Percentiles rank a stretch among this genome's conserved stretches.
These are phyloP conservation scores for Brassica carinata DNA, from an alignment of 345 rosid species.

Conservation along the genomic window DNA sequence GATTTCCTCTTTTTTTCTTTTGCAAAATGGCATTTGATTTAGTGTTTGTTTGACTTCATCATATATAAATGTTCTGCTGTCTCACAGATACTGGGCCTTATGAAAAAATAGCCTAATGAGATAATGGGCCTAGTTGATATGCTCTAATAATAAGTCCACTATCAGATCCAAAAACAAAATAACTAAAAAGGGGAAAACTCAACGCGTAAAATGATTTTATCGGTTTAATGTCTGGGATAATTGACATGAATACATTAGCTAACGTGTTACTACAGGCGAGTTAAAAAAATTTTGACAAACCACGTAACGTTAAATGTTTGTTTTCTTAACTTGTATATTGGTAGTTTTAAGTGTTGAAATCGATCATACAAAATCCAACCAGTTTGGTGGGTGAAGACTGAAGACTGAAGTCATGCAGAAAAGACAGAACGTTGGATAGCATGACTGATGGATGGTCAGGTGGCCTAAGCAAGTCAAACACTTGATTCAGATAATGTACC, in stretches of 20 bases:
- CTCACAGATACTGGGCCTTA: background rate
- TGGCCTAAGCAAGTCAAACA: background rate
- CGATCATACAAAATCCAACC: background rate
- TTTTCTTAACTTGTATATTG: no score
- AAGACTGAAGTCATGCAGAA: no score
- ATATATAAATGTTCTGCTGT: background rate
- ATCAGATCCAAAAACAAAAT: background rate
- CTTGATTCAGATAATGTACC: background rate
- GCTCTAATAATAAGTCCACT: background rate
- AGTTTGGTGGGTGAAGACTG: background rate
- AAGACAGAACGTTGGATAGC: background rate
- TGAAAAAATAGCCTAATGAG: background rate
- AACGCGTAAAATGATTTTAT: background rate
- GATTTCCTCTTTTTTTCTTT: background rate
- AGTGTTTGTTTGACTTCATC: background rate
- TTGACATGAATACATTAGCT: no score
- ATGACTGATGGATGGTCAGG: background rate
- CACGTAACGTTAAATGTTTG: no score
- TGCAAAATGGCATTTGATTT: background rate
- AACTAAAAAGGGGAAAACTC: background rate
- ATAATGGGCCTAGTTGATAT: background rate
- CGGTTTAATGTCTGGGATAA: background rate
- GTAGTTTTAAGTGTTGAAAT: no score
- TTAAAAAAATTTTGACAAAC: no score
- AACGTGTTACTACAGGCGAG: no score